phyloP scores from a whole-genome alignment of 495 filamentous ascomycete species.

The Annulohypoxylon moriforme region DNA sequence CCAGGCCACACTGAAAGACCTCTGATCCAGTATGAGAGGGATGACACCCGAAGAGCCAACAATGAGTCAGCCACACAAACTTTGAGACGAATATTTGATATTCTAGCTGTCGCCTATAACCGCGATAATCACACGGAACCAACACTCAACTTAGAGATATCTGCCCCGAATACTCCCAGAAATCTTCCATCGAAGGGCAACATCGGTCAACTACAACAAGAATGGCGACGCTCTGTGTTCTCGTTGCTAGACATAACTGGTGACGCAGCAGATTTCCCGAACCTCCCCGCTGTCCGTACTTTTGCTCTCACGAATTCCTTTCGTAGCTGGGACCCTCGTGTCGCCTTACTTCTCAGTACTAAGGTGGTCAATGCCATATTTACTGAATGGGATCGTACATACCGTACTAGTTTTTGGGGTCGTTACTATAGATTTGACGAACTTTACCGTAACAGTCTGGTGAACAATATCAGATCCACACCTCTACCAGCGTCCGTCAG shows the following conservation, averaged over 20 bases:
- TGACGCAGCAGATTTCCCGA: not conserved
- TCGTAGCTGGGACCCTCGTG: not conserved
- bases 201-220: no score
- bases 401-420: not conserved
- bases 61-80: not conserved
- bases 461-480: not conserved
- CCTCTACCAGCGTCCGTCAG: not conserved
- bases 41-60: not conserved
- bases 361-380: not conserved
- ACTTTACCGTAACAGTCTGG: not conserved
- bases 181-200: no score
- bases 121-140: not conserved
- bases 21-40: not conserved
- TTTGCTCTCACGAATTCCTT: not conserved
- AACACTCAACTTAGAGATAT: not conserved
- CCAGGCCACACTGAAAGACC: not conserved
- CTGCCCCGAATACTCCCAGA: no score
- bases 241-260: not conserved
- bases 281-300: not conserved
- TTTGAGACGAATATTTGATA: not conserved
- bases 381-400: not conserved
- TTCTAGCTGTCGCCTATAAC: not conserved
- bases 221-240: not conserved
- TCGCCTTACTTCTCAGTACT: not conserved
- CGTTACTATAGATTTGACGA: not conserved